These are phyloP conservation scores for Solanum clarkiae DNA, from an alignment of 257 asterid species.

Conservation along the genomic window DNA sequence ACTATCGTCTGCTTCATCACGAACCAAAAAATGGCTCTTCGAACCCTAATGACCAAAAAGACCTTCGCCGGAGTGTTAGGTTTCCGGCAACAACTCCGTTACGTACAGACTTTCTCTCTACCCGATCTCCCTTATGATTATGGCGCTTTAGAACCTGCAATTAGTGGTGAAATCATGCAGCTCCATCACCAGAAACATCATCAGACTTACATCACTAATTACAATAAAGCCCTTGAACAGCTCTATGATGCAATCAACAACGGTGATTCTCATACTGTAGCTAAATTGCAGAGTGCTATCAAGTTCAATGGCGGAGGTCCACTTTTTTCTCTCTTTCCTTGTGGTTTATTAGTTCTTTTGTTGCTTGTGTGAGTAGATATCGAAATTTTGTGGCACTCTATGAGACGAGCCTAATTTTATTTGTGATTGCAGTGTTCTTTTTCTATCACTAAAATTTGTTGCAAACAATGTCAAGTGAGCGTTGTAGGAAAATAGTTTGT, in stretches of 20 bases:
- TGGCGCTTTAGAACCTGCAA: conserved; percentile 78
- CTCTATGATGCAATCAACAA: conserved; percentile 50
- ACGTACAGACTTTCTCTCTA: conserved; percentile 48
- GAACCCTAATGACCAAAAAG: conserved; percentile 34
- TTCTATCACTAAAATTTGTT: too few relatives aligned
- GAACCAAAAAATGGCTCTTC: conserved; percentile 39
- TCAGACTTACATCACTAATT: conserved; percentile 76
- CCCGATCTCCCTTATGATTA: conserved; percentile 81
- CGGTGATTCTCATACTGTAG: conserved; percentile 47
- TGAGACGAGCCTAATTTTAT: too few relatives aligned
- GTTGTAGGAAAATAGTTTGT: neutral
- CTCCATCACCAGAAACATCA: conserved; percentile 97
- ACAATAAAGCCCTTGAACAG: conserved; percentile 78
- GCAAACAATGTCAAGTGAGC: neutral
- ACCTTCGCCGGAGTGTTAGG: conserved; percentile 8
- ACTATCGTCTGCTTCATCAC: neutral
- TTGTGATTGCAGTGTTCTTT: too few relatives aligned
- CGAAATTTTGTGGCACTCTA: too few relatives aligned
- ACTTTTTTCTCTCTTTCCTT: neutral
- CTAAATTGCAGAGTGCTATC: conserved; percentile 80
- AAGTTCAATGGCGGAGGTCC: conserved; percentile 94
- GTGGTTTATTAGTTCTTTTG: neutral
- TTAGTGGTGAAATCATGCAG: conserved; percentile 82
- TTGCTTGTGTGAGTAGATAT: too few relatives aligned
- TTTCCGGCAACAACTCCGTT: conserved; percentile 28